Percentiles rank a stretch among this genome's conserved stretches.
phyloP scores from a whole-genome alignment of 371 early-diverging fungal species.

The Zychaea mexicana region DNA sequence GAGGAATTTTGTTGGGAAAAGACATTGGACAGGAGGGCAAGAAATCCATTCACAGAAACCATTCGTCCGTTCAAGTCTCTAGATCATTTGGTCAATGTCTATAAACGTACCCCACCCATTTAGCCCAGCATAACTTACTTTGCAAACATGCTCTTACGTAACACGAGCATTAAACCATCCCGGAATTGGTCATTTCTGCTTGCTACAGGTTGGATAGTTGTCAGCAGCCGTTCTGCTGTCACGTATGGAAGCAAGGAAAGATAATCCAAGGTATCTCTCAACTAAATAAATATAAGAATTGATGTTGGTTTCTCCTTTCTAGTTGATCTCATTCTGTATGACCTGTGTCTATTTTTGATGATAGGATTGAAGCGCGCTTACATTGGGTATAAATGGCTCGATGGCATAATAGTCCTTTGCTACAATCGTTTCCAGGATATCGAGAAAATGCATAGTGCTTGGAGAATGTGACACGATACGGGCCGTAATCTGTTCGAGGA shows the following conservation, averaged over 20 bases:
- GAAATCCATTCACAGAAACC: conserved; percentile 59
- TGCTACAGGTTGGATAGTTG: conserved; percentile 53
- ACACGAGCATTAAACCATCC: conserved; percentile 58
- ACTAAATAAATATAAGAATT: conserved; percentile 22
- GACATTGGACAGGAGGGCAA: conserved; percentile 44
- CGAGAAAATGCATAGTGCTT: conserved; percentile 52
- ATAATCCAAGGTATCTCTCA: conserved; percentile 63
- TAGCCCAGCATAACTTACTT: too few species aligned
- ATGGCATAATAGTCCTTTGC: conserved; percentile 39
- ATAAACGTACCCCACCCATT: not conserved
- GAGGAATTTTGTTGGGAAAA: conserved; percentile 8
- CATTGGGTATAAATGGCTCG: conserved; percentile 30
- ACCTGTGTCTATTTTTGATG: not conserved
- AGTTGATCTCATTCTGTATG: too few species aligned
- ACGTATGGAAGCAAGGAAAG: conserved; percentile 55
- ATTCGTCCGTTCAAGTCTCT: conserved; percentile 60
- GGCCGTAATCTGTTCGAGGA: conserved; percentile 63
- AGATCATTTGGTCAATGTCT: not conserved
- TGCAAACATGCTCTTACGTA: conserved; percentile 65
- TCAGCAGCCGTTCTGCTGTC: conserved; percentile 53
- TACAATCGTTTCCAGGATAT: conserved; percentile 48
- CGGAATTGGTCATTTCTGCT: conserved; percentile 51
- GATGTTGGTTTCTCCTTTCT: not conserved
- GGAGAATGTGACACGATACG: conserved; percentile 58
- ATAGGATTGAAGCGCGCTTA: conserved; percentile 19